A percentile compares a stretch with the other conserved stretches of the same genome.
Evolutionary conservation across 768 basidiomycete species (phyloP).

Genomic region (Tulasnella sp.): DNA sequence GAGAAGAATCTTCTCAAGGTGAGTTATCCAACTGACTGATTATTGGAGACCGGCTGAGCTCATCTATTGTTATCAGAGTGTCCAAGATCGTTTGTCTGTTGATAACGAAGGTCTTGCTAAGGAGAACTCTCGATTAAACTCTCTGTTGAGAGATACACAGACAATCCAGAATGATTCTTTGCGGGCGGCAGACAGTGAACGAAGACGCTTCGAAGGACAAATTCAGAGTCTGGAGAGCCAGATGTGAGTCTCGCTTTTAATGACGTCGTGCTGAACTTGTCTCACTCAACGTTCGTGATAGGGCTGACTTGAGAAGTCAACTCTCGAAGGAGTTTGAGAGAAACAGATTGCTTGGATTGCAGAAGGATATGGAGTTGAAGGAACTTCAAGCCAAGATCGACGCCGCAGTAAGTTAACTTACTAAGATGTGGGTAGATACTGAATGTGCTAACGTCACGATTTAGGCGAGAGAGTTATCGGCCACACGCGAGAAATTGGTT

Average conservation of each 20-base stretch:
- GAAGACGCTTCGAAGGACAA: constrained; percentile 66
- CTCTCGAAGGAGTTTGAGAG: constrained; percentile 62
- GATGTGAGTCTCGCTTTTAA: constrained; percentile 38
- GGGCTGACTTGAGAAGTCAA: constrained; percentile 58
- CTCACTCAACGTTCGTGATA: too few species aligned
- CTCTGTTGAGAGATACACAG: constrained; percentile 80
- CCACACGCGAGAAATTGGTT: constrained; percentile 43
- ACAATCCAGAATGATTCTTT: constrained; percentile 84
- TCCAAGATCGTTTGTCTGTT: constrained; percentile 67
- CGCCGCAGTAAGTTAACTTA: constrained; percentile 39
- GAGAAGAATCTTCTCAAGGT: constrained; percentile 95
- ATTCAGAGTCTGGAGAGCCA: constrained; percentile 67
- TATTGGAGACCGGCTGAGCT: neutral
- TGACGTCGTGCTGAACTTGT: neutral
- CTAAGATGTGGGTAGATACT: neutral
- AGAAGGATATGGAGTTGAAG: constrained; percentile 68
- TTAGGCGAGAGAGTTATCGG: constrained; percentile 50
- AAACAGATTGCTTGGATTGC: constrained; percentile 56
- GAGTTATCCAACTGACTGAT: constrained; percentile 2
- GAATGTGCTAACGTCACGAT: neutral
- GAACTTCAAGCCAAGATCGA: constrained; percentile 63
- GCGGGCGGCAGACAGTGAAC: constrained; percentile 68
- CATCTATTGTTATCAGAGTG: constrained; percentile 36
- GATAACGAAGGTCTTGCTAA: constrained; percentile 70
- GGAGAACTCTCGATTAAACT: constrained; percentile 74